Evolutionary conservation across 345 rosid genomes (phyloP).

Genomic region (Linum trigynum): DNA sequence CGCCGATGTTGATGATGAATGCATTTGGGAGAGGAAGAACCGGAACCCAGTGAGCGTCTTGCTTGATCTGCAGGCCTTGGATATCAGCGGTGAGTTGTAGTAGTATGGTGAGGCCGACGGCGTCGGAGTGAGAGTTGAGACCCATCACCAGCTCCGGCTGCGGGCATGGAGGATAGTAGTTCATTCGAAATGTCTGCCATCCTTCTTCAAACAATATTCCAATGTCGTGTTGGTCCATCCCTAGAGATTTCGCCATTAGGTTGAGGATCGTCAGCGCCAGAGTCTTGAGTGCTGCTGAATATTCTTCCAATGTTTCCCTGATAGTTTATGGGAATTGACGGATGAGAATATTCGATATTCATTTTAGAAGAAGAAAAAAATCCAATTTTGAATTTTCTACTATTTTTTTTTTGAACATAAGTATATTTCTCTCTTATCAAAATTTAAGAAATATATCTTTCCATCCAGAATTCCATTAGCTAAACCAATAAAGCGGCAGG

Average conservation of each 20-base stretch:
- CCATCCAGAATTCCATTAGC: no score
- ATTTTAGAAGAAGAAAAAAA: no score
- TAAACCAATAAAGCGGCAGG: no score
- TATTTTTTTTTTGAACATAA: no score
- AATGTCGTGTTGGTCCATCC: constrained; percentile 14
- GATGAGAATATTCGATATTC: no score
- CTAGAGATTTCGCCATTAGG: constrained; percentile 5
- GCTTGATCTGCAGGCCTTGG: background rate
- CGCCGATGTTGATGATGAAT: constrained; percentile 17
- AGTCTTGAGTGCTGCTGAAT: constrained; percentile 11
- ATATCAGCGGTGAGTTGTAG: constrained; percentile 3
- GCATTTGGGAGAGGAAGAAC: constrained; percentile 13
- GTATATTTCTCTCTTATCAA: no score
- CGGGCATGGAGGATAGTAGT: constrained; percentile 20
- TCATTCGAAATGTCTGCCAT: constrained; percentile 15
- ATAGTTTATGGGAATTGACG: background rate
- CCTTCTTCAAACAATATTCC: constrained; percentile 12
- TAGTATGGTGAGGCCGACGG: constrained; percentile 16
- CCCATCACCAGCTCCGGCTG: constrained; percentile 19
- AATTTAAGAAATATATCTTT: no score
- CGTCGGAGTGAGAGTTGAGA: constrained; percentile 12
- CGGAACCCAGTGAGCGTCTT: background rate
- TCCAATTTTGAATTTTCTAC: no score
- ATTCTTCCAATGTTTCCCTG: constrained; percentile 13
- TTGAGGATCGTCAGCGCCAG: constrained; percentile 14